These are phyloP conservation scores for Glutinoglossum americanum DNA, from an alignment of 495 filamentous ascomycete species.

Conservation along the genomic window DNA sequence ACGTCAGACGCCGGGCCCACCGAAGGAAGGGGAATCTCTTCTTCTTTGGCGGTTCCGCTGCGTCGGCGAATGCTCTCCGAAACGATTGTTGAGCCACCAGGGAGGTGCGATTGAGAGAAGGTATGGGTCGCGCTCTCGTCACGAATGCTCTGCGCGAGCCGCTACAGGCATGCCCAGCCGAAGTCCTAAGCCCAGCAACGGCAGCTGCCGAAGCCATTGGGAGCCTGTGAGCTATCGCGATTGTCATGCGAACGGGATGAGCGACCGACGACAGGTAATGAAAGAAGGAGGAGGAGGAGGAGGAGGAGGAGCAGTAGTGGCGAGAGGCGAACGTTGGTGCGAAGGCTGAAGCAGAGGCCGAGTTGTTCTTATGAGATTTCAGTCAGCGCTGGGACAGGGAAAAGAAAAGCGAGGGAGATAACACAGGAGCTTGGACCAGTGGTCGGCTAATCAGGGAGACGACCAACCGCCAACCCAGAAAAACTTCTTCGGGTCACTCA, in stretches of 20 bases:
- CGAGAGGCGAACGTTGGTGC: too few relatives aligned
- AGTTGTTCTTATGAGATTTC: too few relatives aligned
- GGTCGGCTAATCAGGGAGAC: background rate
- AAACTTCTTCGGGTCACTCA: background rate
- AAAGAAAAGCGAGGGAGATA: background rate
- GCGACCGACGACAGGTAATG: background rate
- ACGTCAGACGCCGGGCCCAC: slow-evolving; percentile 60
- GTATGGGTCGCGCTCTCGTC: background rate
- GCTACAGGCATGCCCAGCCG: background rate
- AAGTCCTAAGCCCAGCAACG: background rate
- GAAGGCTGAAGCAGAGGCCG: too few relatives aligned
- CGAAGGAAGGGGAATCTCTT: slow-evolving; percentile 22
- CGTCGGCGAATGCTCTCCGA: background rate
- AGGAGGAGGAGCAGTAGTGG: background rate
- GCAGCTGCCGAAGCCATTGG: background rate
- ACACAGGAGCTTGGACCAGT: background rate
- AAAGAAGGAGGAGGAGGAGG: background rate
- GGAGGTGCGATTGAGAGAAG: too few relatives aligned
- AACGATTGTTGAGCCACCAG: background rate
- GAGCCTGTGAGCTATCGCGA: background rate
- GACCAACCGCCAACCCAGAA: background rate
- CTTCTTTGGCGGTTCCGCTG: background rate
- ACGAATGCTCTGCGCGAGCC: background rate
- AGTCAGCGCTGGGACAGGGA: too few relatives aligned
- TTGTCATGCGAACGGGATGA: background rate